Base-by-base conservation (phyloP, 1,284 basidiomycete species). In the Puccinia coronata region DNA sequence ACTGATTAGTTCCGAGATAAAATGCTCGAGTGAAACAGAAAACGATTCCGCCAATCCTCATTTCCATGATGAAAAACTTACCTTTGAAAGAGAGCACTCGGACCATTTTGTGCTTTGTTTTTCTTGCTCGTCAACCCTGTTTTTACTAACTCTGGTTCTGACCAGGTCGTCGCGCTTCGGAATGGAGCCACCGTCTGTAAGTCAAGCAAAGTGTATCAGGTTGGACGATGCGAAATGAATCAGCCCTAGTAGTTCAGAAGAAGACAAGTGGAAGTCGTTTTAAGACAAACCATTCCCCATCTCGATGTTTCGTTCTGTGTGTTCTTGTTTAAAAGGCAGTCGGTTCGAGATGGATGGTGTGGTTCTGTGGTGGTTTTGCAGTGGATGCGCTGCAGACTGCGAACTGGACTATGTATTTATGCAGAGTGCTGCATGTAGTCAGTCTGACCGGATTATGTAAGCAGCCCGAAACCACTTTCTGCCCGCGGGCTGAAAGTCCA, bases 71-170 rank as follows among this genome's bases (percentile, higher is more conserved):
- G 53, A 59, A 23, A 31, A 41, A 12, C 88, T 75, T 84, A 93
- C 94, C 90, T 96, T 97, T 65, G 94, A 96, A 2, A 98, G 88
- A 12, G 95, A 94, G 85, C 95, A 97, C 85, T 92, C 93, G 83
- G 92, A 90, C 93, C 93, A 97, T 75, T 90, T 89, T n/a, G 94
- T 94, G 43, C 91, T 89, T 41, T 91, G 90, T 83, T 95, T 91
- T 84, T 93, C 93, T 5, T 92, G 92, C 87, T 92, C 94, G 88
- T 95, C 93, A 1, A 92, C 91, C 84, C 93, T 90, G 84, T 94
- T 92, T 67, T 91, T 91, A 89, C 93, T 93, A n/a, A 89, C 88
- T 86, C 90, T 93, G 72, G 87, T 92, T 83, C 88, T 89, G 25
- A 94, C 92, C 47, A 94, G 87, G 84, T 94, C 93, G 75, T 92